A percentile compares a stretch with the other conserved stretches of the same genome.
These are phyloP conservation scores for Prunella vulgaris DNA, from an alignment of 257 asterid species.

Conservation along the genomic window DNA sequence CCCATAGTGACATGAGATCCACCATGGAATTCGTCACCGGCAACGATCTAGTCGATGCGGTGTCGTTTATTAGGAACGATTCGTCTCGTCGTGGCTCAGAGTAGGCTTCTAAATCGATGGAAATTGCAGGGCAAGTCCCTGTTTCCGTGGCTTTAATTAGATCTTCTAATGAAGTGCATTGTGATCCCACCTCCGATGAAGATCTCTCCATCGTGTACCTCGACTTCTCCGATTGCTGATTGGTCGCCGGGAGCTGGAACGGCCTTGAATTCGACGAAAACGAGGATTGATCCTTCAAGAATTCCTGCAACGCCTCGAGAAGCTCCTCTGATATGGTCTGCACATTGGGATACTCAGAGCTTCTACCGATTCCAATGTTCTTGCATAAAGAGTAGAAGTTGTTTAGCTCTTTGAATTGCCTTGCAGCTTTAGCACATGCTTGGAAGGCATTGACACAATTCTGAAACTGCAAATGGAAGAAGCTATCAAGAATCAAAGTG, in stretches of 20 bases:
- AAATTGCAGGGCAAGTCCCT: slow-evolving; percentile 46
- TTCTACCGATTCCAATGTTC: slow-evolving; percentile 60
- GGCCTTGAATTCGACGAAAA: slow-evolving; percentile 37
- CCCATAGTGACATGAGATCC: slow-evolving; percentile 55
- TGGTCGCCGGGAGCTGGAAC: too few species aligned
- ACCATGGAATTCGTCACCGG: slow-evolving; percentile 48
- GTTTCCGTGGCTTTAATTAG: slow-evolving; percentile 61
- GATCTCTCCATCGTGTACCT: slow-evolving; percentile 13
- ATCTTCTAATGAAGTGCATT: slow-evolving; percentile 54
- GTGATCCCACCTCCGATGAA: slow-evolving; percentile 32
- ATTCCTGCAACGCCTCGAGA: slow-evolving; percentile 63
- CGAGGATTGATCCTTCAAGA: slow-evolving; percentile 64
- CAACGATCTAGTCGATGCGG: slow-evolving; percentile 51
- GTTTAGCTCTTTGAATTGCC: slow-evolving; percentile 57
- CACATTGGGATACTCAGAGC: slow-evolving; percentile 60
- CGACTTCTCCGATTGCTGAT: slow-evolving; percentile 31
- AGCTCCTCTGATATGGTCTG: slow-evolving; percentile 58
- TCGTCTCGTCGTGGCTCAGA: slow-evolving; percentile 32
- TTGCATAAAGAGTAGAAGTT: slow-evolving; percentile 56
- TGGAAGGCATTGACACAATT: slow-evolving; percentile 56
- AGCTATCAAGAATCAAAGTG: slow-evolving; percentile 53
- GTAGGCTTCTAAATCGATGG: slow-evolving; percentile 68
- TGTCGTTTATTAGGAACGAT: slow-evolving; percentile 30
- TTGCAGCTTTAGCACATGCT: slow-evolving; percentile 55
- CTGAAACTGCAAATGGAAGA: slow-evolving; percentile 62